A percentile compares a stretch with the other conserved stretches of the same genome.
Evolutionary conservation across 768 basidiomycete species (phyloP).

Genomic region (Pleurotus salmoneostramineus): DNA sequence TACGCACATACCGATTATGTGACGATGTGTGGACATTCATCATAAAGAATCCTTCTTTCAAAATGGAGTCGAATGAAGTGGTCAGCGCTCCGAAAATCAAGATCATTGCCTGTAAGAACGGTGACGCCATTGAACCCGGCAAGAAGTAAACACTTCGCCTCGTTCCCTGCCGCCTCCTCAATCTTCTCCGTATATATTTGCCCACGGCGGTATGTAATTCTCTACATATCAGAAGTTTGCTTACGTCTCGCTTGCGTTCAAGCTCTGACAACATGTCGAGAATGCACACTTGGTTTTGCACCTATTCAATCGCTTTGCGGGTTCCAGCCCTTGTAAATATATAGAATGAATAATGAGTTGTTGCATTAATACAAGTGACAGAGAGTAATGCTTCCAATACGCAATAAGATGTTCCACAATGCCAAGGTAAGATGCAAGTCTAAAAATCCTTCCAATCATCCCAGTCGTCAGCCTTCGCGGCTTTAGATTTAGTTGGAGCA

Average conservation of each 20-base stretch:
- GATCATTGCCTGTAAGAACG: constrained; percentile 98
- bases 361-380: no score
- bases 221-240: background rate
- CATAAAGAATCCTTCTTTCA: constrained; percentile 88
- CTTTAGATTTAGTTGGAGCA: constrained; percentile 24
- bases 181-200: constrained; percentile 8
- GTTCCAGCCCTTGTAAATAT: no score
- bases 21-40: constrained; percentile 99
- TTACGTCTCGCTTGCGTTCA: background rate
- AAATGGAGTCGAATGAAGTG: constrained; percentile 90
- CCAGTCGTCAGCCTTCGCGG: constrained; percentile 50
- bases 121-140: constrained; percentile 78
- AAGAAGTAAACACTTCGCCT: constrained; percentile 51
- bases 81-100: constrained; percentile 79
- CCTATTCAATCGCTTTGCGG: no score
- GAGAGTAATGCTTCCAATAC: background rate
- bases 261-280: background rate
- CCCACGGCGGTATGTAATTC: background rate
- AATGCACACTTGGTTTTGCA: background rate
- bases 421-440: constrained; percentile 15
- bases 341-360: no score
- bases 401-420: background rate
- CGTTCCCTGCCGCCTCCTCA: background rate
- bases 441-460: constrained; percentile 84
- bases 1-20: constrained; percentile 88